phyloP scores from a whole-genome alignment of 2,329 filamentous ascomycete species.

The Fusarium camptoceras region DNA sequence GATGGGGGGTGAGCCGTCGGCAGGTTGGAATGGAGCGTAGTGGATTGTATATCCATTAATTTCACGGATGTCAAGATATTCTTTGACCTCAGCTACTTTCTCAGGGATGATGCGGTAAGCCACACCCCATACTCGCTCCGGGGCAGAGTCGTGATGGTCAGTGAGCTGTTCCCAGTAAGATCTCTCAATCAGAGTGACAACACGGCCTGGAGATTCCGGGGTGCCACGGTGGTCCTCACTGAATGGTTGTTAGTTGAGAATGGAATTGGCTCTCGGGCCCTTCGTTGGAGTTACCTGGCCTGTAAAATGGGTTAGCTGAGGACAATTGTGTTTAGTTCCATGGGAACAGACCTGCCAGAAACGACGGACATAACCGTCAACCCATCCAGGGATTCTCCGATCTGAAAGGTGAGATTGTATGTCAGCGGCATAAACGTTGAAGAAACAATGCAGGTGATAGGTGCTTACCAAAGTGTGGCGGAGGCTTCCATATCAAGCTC shows the following conservation, averaged over 20 bases:
- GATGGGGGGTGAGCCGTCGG: conserved; percentile 56
- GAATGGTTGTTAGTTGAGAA: conserved; percentile 9
- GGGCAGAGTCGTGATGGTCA: conserved; percentile 71
- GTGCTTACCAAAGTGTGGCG: conserved; percentile 94
- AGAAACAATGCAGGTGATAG: conserved; percentile 5
- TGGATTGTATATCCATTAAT: conserved; percentile 98
- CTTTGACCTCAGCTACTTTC: conserved; percentile 82
- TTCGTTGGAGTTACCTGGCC: conserved; percentile 49
- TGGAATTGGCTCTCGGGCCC: not conserved
- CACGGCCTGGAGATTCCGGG: conserved; percentile 85
- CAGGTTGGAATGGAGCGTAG: conserved; percentile 82
- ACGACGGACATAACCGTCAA: conserved; percentile 90
- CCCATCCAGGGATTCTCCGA: conserved; percentile 85
- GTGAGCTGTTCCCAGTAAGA: conserved; percentile 84
- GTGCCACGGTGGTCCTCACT: conserved; percentile 97
- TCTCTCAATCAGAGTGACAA: conserved; percentile 90
- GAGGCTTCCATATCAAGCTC: conserved; percentile 98
- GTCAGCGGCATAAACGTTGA: conserved; percentile 13
- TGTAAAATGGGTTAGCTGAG: conserved; percentile 31
- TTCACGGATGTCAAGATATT: conserved; percentile 94
- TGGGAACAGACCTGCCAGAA: conserved; percentile 90
- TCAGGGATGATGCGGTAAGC: conserved; percentile 85
- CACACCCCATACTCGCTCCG: conserved; percentile 85
- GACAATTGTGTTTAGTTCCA: not conserved
- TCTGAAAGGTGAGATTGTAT: conserved; percentile 65